These are phyloP conservation scores for Colletotrichum chlorophyti DNA, from an alignment of 2,329 filamentous ascomycete genomes.

Conservation along the genomic window DNA sequence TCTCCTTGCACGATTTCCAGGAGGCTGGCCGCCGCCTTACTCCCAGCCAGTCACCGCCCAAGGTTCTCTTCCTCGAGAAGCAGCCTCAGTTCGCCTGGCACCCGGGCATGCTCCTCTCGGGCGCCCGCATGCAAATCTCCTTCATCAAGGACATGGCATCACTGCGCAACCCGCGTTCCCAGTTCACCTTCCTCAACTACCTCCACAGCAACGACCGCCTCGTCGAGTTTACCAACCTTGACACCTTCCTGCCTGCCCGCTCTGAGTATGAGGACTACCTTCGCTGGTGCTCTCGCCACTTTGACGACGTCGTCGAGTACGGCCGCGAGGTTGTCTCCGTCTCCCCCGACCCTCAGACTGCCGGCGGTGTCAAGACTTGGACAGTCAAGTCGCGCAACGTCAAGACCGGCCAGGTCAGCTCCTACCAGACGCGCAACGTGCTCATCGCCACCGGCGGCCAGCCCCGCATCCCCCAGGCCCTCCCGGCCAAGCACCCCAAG, in stretches of 20 bases:
- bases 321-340: slow-evolving; percentile 79
- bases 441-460: slow-evolving; percentile 64
- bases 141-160: slow-evolving; percentile 97
- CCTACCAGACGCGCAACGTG: slow-evolving; percentile 70
- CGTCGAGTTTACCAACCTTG: slow-evolving; percentile 88
- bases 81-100: slow-evolving; percentile 90
- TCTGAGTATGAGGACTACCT: slow-evolving; percentile 96
- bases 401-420: slow-evolving; percentile 59
- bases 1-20: slow-evolving; percentile 84
- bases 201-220: slow-evolving; percentile 82
- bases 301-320: slow-evolving; percentile 77
- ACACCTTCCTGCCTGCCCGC: slow-evolving; percentile 85
- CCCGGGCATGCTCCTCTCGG: slow-evolving; percentile 91
- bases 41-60: slow-evolving; percentile 59
- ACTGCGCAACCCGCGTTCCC: slow-evolving; percentile 82
- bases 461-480: slow-evolving; percentile 72
- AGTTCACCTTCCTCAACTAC: slow-evolving; percentile 97
- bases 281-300: slow-evolving; percentile 86
- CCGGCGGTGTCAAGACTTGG: slow-evolving; percentile 67
- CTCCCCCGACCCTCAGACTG: slow-evolving; percentile 51
- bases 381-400: slow-evolving; percentile 69
- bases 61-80: slow-evolving; percentile 87
- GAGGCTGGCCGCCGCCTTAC: slow-evolving; percentile 53
- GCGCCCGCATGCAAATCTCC: slow-evolving; percentile 96
- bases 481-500: slow-evolving; percentile 73